Conservation (phyloP, 495 filamentous ascomycete species). For the Xylona heveae region DNA sequence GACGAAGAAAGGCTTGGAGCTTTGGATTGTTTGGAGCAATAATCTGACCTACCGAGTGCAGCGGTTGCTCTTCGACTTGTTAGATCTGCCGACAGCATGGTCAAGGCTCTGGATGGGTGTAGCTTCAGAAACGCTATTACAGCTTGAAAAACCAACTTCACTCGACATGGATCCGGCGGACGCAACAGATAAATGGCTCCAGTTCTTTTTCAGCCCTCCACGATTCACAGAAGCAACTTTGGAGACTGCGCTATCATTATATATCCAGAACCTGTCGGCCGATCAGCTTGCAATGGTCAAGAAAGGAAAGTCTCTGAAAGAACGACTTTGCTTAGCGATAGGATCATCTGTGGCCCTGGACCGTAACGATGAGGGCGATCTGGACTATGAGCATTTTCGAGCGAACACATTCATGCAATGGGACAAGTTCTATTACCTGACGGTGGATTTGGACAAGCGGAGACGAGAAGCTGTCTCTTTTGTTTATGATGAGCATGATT, state of each 20-base stretch:
- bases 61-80: constrained; percentile 33
- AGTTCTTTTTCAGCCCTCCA: constrained; percentile 63
- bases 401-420: constrained; percentile 60
- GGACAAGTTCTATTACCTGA: constrained; percentile 69
- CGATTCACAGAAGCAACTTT: constrained; percentile 54
- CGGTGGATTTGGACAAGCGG: constrained; percentile 68
- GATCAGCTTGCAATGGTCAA: constrained; percentile 21
- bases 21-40: constrained; percentile 82
- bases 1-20: constrained; percentile 31
- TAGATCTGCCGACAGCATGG: constrained; percentile 34
- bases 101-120: constrained; percentile 45
- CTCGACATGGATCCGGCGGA: constrained; percentile 35
- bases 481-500: constrained; percentile 42
- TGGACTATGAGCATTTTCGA: constrained; percentile 52
- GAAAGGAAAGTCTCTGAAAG: constrained; percentile 31
- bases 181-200: constrained; percentile 41
- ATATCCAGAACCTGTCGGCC: constrained; percentile 40
- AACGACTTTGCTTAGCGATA: constrained; percentile 49
- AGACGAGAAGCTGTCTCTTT: constrained; percentile 60
- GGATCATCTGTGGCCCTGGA: constrained; percentile 38
- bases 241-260: constrained; percentile 62
- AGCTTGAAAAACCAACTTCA: constrained; percentile 27
- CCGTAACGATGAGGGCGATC: constrained; percentile 34
- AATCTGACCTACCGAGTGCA: constrained; percentile 59
- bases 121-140: constrained; percentile 35